Percentiles rank a stretch among this genome's conserved stretches.
Evolutionary conservation across 228 moss, liverwort and hornwort species (phyloP).

Genomic region (Sphagnum magellanicum): DNA sequence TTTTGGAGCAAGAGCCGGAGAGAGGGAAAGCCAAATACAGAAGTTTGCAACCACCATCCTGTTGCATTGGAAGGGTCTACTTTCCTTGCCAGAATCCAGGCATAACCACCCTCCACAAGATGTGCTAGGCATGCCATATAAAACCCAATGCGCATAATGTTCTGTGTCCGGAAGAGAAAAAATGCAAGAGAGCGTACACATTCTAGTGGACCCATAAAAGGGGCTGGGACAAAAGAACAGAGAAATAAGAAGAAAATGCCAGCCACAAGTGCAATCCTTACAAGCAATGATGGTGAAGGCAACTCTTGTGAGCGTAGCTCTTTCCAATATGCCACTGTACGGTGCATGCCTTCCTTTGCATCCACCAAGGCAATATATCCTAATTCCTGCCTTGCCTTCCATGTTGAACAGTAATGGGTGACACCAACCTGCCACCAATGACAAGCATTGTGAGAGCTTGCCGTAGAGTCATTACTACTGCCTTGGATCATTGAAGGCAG

Average conservation of each 20-base stretch:
- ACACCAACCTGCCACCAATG: slow-evolving; percentile 47
- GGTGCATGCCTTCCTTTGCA: slow-evolving; percentile 53
- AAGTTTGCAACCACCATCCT: slow-evolving; percentile 60
- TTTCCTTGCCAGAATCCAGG: slow-evolving; percentile 51
- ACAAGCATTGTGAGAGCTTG: too few relatives aligned
- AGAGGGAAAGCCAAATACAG: slow-evolving; percentile 42
- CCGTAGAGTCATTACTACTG: too few relatives aligned
- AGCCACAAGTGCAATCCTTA: slow-evolving; percentile 18
- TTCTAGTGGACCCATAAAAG: slow-evolving; percentile 58
- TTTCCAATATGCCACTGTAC: slow-evolving; percentile 62
- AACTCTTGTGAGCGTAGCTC: slow-evolving; percentile 40
- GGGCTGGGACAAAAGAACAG: slow-evolving; percentile 43
- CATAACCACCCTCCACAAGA: slow-evolving; percentile 40
- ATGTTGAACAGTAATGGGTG: slow-evolving; percentile 77
- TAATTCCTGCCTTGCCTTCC: slow-evolving; percentile 82
- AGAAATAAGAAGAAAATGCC: slow-evolving; percentile 21
- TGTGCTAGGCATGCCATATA: slow-evolving; percentile 32
- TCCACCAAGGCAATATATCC: slow-evolving; percentile 65
- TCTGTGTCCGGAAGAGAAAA: slow-evolving; percentile 36
- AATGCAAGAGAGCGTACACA: slow-evolving; percentile 26
- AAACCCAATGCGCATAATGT: slow-evolving; percentile 27
- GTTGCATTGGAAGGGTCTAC: slow-evolving; percentile 59
- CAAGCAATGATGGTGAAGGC: slow-evolving; percentile 38
- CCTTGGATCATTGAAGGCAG: too few relatives aligned
- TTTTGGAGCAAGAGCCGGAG: slow-evolving; percentile 34